Conservation (phyloP, 352 stramenopile species). For the Phytophthora uliginosa region DNA sequence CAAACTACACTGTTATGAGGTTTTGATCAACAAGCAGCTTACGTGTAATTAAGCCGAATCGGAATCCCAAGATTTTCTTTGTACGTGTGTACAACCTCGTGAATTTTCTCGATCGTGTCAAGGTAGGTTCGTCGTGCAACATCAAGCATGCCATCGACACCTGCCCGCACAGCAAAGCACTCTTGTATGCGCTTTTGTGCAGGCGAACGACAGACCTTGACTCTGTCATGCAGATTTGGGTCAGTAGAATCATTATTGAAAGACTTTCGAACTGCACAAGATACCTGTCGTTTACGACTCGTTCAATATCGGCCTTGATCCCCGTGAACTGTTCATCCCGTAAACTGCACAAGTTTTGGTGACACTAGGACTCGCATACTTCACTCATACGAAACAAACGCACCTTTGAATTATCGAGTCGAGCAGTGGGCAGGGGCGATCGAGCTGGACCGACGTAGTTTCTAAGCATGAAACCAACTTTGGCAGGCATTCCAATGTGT, state of each 20-base stretch:
- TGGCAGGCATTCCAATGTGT: slow-evolving; percentile 78
- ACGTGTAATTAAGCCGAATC: slow-evolving; percentile 86
- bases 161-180: slow-evolving; percentile 82
- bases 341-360: slow-evolving; percentile 41
- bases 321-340: slow-evolving; percentile 58
- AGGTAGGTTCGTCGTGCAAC: slow-evolving; percentile 84
- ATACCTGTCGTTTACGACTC: slow-evolving; percentile 83
- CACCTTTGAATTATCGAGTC: slow-evolving; percentile 77
- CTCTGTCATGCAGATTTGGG: slow-evolving; percentile 36
- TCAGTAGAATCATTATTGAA: background rate
- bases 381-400: background rate
- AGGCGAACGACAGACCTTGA: slow-evolving; percentile 71
- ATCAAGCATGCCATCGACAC: slow-evolving; percentile 90
- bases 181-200: slow-evolving; percentile 90
- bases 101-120: slow-evolving; percentile 87
- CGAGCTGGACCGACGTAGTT: slow-evolving; percentile 36
- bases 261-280: background rate
- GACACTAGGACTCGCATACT: background rate
- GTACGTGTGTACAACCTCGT: slow-evolving; percentile 79
- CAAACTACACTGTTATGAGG: background rate
- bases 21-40: slow-evolving; percentile 11
- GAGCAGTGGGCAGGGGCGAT: slow-evolving; percentile 57
- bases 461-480: slow-evolving; percentile 64
- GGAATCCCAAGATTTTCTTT: slow-evolving; percentile 76
- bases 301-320: slow-evolving; percentile 73